phyloP scores from a whole-genome alignment of 352 stramenopile genomes.

The Phytophthora tubulina region DNA sequence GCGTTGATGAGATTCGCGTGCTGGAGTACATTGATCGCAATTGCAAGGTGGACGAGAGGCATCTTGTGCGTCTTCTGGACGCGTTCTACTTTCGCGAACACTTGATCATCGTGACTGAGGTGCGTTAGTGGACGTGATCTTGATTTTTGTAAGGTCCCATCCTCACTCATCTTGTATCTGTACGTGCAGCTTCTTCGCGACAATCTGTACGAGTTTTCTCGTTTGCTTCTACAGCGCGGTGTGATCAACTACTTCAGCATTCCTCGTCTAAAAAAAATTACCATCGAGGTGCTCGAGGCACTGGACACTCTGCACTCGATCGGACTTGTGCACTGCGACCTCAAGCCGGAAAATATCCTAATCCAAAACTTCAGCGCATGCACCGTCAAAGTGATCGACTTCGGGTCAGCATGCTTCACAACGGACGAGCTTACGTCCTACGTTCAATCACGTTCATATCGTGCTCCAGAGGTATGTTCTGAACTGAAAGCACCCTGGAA shows the following conservation, averaged over 20 bases:
- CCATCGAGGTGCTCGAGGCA: constrained; percentile 95
- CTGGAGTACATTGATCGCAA: constrained; percentile 76
- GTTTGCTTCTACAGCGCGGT: constrained; percentile 76
- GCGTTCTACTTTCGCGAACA: constrained; percentile 97
- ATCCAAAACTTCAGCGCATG: constrained; percentile 91
- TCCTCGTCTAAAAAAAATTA: constrained; percentile 93
- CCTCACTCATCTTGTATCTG: constrained; percentile 6
- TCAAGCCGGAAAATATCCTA: constrained; percentile 99
- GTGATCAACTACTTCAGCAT: constrained; percentile 96
- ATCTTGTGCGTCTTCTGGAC: constrained; percentile 95
- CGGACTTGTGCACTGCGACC: constrained; percentile 97
- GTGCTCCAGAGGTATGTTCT: constrained; percentile 92
- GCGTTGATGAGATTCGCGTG: constrained; percentile 83
- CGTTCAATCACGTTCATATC: constrained; percentile 98
- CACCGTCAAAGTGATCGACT: constrained; percentile 98
- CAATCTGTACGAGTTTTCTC: constrained; percentile 99
- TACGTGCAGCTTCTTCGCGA: constrained; percentile 89
- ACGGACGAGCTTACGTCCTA: constrained; percentile 97
- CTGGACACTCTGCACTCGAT: constrained; percentile 91
- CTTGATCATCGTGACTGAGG: constrained; percentile 97
- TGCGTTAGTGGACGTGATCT: constrained; percentile 42
- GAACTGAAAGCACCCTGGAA: background rate
- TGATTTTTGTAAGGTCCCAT: background rate
- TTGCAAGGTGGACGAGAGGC: constrained; percentile 91
- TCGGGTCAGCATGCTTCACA: constrained; percentile 97